Percentiles rank a stretch among this genome's conserved stretches.
phyloP scores from a whole-genome alignment of 441 rosid genomes.

The Populus tomentosa region DNA sequence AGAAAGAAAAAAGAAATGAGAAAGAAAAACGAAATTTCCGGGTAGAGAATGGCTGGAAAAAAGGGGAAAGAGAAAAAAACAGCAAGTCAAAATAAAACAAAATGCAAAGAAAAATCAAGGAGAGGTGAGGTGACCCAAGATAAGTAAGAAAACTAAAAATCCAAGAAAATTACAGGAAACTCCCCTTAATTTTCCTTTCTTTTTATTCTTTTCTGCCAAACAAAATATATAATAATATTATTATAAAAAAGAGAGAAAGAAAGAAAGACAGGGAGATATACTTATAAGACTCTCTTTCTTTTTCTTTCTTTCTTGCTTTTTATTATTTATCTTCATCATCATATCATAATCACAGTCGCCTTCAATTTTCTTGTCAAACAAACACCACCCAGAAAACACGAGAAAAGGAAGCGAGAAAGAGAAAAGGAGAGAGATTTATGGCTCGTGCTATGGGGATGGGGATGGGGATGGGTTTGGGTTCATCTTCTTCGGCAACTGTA shows the following conservation, averaged over 20 bases:
- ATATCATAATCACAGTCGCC: background rate
- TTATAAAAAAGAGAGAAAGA: background rate
- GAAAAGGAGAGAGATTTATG: slow-evolving; percentile 7
- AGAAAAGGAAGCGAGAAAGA: slow-evolving; percentile 1
- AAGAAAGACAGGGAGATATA: background rate
- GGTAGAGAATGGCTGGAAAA: background rate
- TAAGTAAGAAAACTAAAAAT: background rate
- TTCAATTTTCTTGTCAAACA: background rate
- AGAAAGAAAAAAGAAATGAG: background rate
- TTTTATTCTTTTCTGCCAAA: background rate
- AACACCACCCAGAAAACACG: background rate
- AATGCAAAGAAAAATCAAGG: background rate
- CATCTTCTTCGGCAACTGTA: slow-evolving; percentile 75
- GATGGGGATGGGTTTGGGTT: slow-evolving; percentile 23
- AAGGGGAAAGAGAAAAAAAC: background rate
- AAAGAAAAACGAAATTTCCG: slow-evolving; percentile 18
- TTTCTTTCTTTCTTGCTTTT: background rate
- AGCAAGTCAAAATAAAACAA: background rate
- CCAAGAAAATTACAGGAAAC: background rate
- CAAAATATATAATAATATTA: background rate
- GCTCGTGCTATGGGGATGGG: slow-evolving; percentile 10
- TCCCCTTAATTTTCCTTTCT: background rate
- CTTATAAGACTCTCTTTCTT: background rate
- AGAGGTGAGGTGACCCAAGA: background rate
- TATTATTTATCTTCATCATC: background rate